Evolutionary conservation across 2,329 filamentous ascomycete species (phyloP).

Genomic region (Epichloe bromicola): DNA sequence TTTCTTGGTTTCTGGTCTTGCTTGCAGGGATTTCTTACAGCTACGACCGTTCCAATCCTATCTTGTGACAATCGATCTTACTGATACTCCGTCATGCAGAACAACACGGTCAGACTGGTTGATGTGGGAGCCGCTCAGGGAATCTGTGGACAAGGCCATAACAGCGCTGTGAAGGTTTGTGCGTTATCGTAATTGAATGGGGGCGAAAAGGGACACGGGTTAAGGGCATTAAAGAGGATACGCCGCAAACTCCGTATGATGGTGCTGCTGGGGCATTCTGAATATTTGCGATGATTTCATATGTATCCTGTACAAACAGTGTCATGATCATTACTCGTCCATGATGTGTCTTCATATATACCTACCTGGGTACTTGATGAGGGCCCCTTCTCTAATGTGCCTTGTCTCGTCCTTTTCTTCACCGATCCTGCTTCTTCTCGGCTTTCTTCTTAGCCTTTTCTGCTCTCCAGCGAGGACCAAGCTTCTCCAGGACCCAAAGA

Average conservation of each 20-base stretch:
- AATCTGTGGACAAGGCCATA: slow-evolving; percentile 53
- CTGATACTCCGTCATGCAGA: slow-evolving; percentile 27
- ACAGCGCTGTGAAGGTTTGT: slow-evolving; percentile 27
- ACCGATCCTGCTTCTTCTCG: background rate
- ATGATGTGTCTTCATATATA: background rate
- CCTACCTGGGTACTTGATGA: background rate
- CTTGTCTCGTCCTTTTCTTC: background rate
- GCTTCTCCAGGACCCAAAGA: slow-evolving; percentile 34
- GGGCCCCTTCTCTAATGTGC: background rate
- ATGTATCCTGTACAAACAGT: background rate
- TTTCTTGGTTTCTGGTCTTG: background rate
- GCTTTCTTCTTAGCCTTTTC: slow-evolving; percentile 26
- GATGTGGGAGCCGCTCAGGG: slow-evolving; percentile 76
- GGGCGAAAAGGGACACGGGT: background rate
- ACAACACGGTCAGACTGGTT: slow-evolving; percentile 96
- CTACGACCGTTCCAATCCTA: background rate
- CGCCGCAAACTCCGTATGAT: too few species aligned
- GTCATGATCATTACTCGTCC: background rate
- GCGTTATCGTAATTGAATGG: background rate
- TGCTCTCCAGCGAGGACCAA: slow-evolving; percentile 38
- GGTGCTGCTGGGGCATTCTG: background rate
- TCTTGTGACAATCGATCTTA: background rate
- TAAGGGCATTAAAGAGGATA: background rate
- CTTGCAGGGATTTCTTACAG: background rate
- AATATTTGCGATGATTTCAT: background rate